Base-by-base conservation (phyloP, 352 stramenopile genomes). In the Globisporangium emineosum region DNA sequence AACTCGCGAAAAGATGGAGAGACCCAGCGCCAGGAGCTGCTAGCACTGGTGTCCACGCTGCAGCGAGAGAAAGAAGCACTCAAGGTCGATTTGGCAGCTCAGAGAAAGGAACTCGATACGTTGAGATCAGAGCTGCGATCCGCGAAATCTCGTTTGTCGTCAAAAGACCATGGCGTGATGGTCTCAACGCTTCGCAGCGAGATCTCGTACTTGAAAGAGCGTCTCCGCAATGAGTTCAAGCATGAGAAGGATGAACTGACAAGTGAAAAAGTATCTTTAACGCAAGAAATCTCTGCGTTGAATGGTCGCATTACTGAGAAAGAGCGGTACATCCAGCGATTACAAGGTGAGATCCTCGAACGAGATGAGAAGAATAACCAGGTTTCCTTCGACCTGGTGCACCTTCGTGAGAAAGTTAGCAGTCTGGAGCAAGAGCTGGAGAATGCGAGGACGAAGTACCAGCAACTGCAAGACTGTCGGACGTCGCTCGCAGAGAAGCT, bases 101-200 rank as follows among this genome's bases (percentile, higher is more conserved):
- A 81, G 13, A 59, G 75, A 27, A 70, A 58, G 9, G 70, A 84
- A 19, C 67, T 73, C 50, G 65, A 76, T 12, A 3, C 37, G 1
- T 60, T 69, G 12, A 72, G 65, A 57, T 30, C 59, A 5, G 72
- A 89, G 37, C 51, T 88, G 27, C 69, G 78, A 13, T 58, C 68
- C 2, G 67, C 60, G 3, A 86, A 82, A 51, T 57, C 76, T 10
- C 71, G 79, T 0, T 40, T 89, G 21, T 74, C 69, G 12, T 60
- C 67, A 0, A 87, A 84, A 67, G 79, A 89, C 47, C 75, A 88
- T 32, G 64, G 59, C 1, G 68, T 90, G 19, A 60, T 92, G 32
- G 73, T 90, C 13, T 73, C 81, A 7, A 92, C 83, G 23, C 67
- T 92, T 6, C 78, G 79, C 17, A 79, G 57, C 55, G 83, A 92